Evolutionary conservation across 257 asterid genomes (phyloP).

Genomic region (Solanum acaule): DNA sequence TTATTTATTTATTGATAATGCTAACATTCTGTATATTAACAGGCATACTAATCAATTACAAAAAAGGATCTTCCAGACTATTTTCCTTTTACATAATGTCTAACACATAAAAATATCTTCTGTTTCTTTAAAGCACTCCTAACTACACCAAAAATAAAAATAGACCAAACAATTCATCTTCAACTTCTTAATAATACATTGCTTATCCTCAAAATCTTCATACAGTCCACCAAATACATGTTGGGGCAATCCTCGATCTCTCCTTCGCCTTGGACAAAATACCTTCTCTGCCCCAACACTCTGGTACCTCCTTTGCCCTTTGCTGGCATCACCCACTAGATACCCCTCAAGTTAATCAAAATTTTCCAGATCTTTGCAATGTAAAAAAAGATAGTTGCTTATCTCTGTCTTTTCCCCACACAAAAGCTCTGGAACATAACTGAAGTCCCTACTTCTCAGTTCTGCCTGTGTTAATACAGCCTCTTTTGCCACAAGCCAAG

Average conservation of each 20-base stretch:
- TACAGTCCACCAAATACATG: not conserved
- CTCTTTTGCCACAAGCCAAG: not conserved
- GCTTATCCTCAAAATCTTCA: not conserved
- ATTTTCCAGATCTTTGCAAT: not conserved
- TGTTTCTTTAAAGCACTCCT: not conserved
- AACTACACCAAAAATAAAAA: not conserved
- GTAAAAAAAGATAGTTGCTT: not conserved
- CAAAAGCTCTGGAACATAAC: not conserved
- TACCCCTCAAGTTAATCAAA: not conserved
- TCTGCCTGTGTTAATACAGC: not conserved
- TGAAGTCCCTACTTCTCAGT: not conserved
- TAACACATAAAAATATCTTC: not conserved
- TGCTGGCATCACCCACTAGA: not conserved
- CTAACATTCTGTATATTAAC: not conserved
- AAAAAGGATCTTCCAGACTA: not conserved
- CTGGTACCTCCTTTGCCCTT: not conserved
- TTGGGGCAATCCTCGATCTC: not conserved
- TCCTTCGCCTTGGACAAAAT: not conserved
- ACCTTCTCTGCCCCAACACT: not conserved
- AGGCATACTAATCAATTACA: not conserved
- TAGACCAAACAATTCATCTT: not conserved
- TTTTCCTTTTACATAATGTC: not conserved
- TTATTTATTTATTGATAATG: not conserved
- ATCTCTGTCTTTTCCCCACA: not conserved
- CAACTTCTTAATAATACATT: not conserved